A percentile compares a stretch with the other conserved stretches of the same genome.
Conservation (phyloP, 2,329 filamentous ascomycete species). For the Colletotrichum tamarilloi region DNA sequence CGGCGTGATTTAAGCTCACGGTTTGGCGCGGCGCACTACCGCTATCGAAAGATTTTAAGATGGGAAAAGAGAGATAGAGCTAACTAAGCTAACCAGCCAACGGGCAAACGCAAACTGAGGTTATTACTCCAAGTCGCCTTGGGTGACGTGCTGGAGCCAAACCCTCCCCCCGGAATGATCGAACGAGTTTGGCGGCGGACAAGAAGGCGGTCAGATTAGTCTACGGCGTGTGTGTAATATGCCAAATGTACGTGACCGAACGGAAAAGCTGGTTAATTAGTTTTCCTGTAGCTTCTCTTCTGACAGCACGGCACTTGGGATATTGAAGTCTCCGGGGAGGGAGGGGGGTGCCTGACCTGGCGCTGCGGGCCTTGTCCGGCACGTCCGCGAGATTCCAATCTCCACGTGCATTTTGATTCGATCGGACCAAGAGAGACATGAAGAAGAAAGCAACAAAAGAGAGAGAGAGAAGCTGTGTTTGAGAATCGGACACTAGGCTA, state of each 20-base stretch:
- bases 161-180: too few relatives aligned
- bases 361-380: constrained; percentile 18
- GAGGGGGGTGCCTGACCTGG: background rate
- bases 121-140: too few relatives aligned
- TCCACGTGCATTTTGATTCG: constrained; percentile 21
- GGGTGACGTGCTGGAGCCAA: too few relatives aligned
- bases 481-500: background rate
- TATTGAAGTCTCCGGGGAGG: background rate
- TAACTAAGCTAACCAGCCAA: background rate
- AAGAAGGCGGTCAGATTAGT: constrained; percentile 15
- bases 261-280: constrained; percentile 8
- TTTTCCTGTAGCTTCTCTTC: constrained; percentile 2
- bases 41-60: constrained; percentile 8
- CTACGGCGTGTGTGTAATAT: background rate
- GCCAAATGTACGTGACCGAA: constrained; percentile 1
- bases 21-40: background rate
- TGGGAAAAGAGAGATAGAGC: background rate
- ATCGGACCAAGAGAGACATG: constrained; percentile 12
- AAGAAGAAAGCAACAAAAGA: background rate
- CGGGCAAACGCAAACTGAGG: too few relatives aligned
- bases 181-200: background rate
- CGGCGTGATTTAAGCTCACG: background rate
- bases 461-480: background rate
- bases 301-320: constrained; percentile 30
- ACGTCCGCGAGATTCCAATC: constrained; percentile 11